phyloP scores from a whole-genome alignment of 441 rosid species.

The Mallotus repandus region DNA sequence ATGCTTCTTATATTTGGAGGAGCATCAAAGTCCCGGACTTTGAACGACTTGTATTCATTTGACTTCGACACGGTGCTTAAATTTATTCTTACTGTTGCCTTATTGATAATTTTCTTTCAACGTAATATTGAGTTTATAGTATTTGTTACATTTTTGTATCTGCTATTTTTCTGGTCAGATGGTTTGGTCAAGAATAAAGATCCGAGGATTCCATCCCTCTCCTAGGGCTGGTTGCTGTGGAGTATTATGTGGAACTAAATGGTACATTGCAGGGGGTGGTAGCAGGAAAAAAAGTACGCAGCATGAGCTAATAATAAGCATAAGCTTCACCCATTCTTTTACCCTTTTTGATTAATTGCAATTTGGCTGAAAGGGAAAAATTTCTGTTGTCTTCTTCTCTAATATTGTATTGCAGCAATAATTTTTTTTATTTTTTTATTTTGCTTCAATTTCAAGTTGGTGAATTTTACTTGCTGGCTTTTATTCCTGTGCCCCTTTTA shows the following conservation, averaged over 20 bases:
- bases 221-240: slow-evolving; percentile 95
- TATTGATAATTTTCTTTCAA: not conserved
- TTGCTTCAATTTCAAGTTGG: not conserved
- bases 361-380: not conserved
- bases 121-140: not conserved
- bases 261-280: slow-evolving; percentile 99
- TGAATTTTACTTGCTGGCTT: not conserved
- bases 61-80: slow-evolving; percentile 88
- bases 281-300: slow-evolving; percentile 87
- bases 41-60: slow-evolving; percentile 89
- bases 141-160: slow-evolving; percentile 17
- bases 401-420: not conserved
- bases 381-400: not conserved
- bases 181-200: slow-evolving; percentile 96
- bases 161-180: slow-evolving; percentile 48
- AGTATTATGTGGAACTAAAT: slow-evolving; percentile 81
- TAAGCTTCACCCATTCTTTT: not conserved
- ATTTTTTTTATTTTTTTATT: not conserved
- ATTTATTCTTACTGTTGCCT: slow-evolving; percentile 4
- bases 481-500: not conserved
- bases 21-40: slow-evolving; percentile 69
- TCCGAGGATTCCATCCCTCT: slow-evolving; percentile 88
- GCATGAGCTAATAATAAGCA: slow-evolving; percentile 19
- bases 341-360: not conserved
- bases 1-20: slow-evolving; percentile 87